Evolutionary conservation across 202 grass and related monocot species (phyloP), one percentile per base, ranked within the genome.

Genomic region (Eragrostis tef): DNA sequence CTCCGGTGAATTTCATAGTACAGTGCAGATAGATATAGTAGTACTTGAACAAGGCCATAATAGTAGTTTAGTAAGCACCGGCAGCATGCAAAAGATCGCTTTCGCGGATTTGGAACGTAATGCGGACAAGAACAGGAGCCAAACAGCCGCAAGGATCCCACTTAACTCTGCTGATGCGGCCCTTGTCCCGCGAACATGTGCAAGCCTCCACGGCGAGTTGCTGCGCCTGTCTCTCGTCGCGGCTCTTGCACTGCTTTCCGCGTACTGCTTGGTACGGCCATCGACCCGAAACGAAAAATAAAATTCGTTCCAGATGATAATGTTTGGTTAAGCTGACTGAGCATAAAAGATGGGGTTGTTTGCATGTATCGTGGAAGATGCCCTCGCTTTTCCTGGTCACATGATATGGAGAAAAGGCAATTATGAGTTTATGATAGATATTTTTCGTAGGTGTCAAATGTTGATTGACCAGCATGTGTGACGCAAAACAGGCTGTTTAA

Each of bases 281-380:
- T 20, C 46, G 19, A n/a, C 34, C 42, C 17, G 19, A 72, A 67
- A 60, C 39, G 43, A 27, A 88, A 64, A 42, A 17, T 19, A 64
- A 63, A 75, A 25, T 45, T n/a, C n/a, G n/a, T n/a, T n/a, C n/a
- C 11, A 14, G 43, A 48, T 19, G 14, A 74, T 80, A 80, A 62
- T 80, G 53, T 39, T 69, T 19, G 22, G 56, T 52, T 89, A 72
- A 52, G 56, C 76, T 56, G 70, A 75, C 61, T 25, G 13, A 44
- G 52, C 7, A 7, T 0, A 34, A 62, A 54, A 13, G 41, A 48
- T 60, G 48, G 16, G 15, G 9, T 26, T 87, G 85, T 68, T 85
- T 74, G 84, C 88, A 81, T 73, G 84, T 90, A 83, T 87, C 76
- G 41, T 84, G 84, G 88, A 83, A 26, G 70, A 84, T 90, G 84